Evolutionary conservation across 2,329 filamentous ascomycete species (phyloP), one percentile per base, ranked within the genome.

Genomic region (Verticillium dahliae): DNA sequence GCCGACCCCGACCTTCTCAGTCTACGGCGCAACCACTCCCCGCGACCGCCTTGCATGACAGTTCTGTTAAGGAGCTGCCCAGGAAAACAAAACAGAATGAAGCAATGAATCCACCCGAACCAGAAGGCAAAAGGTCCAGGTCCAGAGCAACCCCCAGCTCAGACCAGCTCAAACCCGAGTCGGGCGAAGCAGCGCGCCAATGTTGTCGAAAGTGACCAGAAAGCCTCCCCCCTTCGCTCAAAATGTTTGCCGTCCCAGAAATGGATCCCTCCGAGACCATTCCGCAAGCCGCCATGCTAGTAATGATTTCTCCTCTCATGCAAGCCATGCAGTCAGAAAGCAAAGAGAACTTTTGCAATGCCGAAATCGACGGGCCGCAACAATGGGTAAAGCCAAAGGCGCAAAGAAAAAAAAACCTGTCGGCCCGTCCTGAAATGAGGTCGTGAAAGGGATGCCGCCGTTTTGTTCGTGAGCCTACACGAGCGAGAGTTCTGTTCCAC

Each of bases 401-500:
- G 27, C 27, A 31, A 31, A 18, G n/a, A 22, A 22, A 22, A 52
- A 10, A 10, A 13, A 52, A 52, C 1, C 27, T 31, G 13, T 52
- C 10, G 45, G 22, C 45, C 45, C 45, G 45, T 52, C 45, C 22
- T n/a, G 18, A 11, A 52, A 52, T 10, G 35, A 37, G 35, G 13
- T 10, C 9, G 13, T 37, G 35, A 37, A 37, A 37, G 13, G 9
- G 35, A 52, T 52, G 45, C 45, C 45, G 45, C 45, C 45, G 6
- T 52, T 52, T 52, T 22, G 45, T 27, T 52, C 7, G 18, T 27
- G 45, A 52, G 45, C 45, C 18, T 52, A 52, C 45, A 52, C n/a
- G 45, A 38, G 59, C 62, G 45, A 65, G 65, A 63, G 65, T 66
- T 57, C 65, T 58, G 65, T 66, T 65, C 61, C n/a, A 59, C 65